A percentile compares a stretch with the other conserved stretches of the same genome.
Conservation (phyloP, 2,329 filamentous ascomycete species). For the Coniochaeta sp. region DNA sequence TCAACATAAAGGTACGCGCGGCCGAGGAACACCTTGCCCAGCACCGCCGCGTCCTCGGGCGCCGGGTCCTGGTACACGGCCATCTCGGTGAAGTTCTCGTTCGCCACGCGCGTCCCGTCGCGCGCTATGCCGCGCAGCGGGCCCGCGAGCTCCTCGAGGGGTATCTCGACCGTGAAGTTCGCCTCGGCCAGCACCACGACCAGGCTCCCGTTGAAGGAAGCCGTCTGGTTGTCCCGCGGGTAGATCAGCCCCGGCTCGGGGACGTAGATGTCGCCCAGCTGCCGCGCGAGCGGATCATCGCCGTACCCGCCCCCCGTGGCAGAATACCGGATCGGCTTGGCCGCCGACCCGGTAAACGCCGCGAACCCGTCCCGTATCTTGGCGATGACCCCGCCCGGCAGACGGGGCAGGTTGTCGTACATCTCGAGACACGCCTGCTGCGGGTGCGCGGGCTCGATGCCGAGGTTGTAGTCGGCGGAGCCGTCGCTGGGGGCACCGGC, state of each 20-base stretch:
- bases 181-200: not conserved
- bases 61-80: not conserved
- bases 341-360: not conserved
- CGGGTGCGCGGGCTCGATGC: not conserved
- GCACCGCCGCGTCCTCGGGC: not conserved
- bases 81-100: not conserved
- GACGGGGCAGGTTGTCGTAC: not conserved
- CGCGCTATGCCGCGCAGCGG: not conserved
- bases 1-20: not conserved
- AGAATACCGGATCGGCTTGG: not conserved
- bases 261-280: not conserved
- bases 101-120: not conserved
- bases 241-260: slow-evolving; percentile 1
- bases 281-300: not conserved
- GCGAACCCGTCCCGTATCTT: not conserved
- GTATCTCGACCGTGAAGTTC: not conserved
- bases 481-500: not conserved
- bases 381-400: not conserved
- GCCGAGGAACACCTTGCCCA: not conserved
- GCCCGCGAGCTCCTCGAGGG: not conserved
- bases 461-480: not conserved
- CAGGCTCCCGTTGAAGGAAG: not conserved
- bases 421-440: not conserved
- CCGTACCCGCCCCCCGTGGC: too few relatives aligned
- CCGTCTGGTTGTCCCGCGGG: not conserved